Evolutionary conservation across 495 filamentous ascomycete species (phyloP), one percentile per base, ranked within the genome.

Genomic region (Penicillium arizonense): DNA sequence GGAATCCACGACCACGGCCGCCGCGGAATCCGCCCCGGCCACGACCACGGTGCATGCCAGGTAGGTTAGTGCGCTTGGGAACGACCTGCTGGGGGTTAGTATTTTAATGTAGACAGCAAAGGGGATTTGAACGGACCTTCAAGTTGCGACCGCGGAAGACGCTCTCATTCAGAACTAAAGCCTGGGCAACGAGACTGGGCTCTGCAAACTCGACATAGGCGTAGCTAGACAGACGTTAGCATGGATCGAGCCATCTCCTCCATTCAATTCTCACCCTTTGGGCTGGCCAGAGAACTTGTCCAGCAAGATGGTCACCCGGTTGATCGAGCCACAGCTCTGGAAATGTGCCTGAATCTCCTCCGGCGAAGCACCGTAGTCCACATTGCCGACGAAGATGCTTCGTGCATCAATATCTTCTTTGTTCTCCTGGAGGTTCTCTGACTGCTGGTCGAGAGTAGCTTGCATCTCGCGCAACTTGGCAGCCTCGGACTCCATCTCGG

Each of bases 291-390:
- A 93, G 64, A 96, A 97, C 75, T 97, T 97, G 74, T 99, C 95
- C 54, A 99, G 77, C 49, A 99, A 76, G 50, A 99, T 99, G 4
- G 95, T 99, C 42, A 99, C 95, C 35, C 95, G 87, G 65, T 99
- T 97, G 77, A 99, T 99, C 49, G 88, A 90, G 35, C 95, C 95
- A 62, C 90, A 96, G 78, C 85, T 96, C 76, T 96, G 91, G 75
- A 99, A 99, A 68, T 99, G 95, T 34, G 91, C 90, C 77, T 99
- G 95, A 52, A 99, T 96, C 74, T 99, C 95, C 73, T 99, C 95
- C 0, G 95, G 94, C 13, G 91, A 95, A 24, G 94, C 93, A 53
- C 90, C 91, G 71, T 99, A 99, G 69, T 99, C 95, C 49, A 99
- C 95, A 64, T 99, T 99, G 42, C 95, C 95, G 21, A 99, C 95